Evolutionary conservation across 305 asterid species (phyloP).

Genomic region (Lippia alba): DNA sequence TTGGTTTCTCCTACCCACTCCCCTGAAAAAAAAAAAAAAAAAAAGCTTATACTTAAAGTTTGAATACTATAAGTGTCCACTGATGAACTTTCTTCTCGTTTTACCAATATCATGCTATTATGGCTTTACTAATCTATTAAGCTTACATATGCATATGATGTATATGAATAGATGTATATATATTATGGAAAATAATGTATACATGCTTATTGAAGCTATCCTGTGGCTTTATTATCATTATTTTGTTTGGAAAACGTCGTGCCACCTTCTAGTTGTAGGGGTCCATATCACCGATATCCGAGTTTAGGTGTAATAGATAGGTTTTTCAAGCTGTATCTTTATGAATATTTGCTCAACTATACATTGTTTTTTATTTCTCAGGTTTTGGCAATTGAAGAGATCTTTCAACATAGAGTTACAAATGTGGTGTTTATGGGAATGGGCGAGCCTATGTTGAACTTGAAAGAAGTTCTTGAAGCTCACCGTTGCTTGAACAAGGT

Average conservation of each 20-base stretch:
- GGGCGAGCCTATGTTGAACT: slow-evolving; percentile 98
- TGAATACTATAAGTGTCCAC: too few species aligned
- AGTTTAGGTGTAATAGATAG: not conserved
- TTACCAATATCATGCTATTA: not conserved
- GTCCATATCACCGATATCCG: not conserved
- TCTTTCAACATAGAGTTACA: slow-evolving; percentile 84
- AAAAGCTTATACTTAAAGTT: too few species aligned
- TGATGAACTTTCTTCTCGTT: not conserved
- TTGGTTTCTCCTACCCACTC: too few species aligned
- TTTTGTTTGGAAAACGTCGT: too few species aligned
- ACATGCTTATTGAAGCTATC: too few species aligned
- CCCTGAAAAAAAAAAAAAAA: too few species aligned
- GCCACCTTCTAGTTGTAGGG: not conserved
- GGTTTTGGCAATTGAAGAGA: slow-evolving; percentile 92
- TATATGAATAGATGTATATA: too few species aligned
- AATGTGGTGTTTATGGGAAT: slow-evolving; percentile 97
- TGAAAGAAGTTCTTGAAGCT: slow-evolving; percentile 95
- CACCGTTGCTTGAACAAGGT: slow-evolving; percentile 95
- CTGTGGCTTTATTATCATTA: too few species aligned
- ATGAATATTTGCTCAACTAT: slow-evolving; percentile 21
- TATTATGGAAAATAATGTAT: too few species aligned
- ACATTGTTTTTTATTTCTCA: slow-evolving; percentile 38
- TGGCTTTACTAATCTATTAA: not conserved
- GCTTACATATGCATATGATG: too few species aligned
- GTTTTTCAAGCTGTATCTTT: slow-evolving; percentile 3